Evolutionary conservation across 257 asterid genomes (phyloP).

Genomic region (Nyctanthes arbortristis): DNA sequence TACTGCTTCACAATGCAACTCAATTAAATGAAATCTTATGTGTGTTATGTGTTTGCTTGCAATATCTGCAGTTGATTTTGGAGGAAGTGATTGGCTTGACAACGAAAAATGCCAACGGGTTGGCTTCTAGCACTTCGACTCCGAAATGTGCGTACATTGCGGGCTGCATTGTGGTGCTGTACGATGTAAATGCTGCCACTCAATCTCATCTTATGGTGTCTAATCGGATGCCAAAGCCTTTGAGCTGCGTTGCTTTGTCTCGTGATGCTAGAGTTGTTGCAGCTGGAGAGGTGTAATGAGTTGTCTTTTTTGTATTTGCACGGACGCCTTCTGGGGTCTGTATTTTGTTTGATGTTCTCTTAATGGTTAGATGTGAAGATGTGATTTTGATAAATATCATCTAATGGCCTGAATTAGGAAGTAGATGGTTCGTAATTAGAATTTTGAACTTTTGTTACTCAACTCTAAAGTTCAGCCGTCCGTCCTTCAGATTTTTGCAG

Average conservation of each 20-base stretch:
- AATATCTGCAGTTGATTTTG: constrained; percentile 44
- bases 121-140: constrained; percentile 55
- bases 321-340: neutral
- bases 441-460: neutral
- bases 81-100: constrained; percentile 74
- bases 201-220: constrained; percentile 58
- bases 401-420: neutral
- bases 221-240: constrained; percentile 53
- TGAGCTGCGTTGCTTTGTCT: constrained; percentile 65
- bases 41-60: neutral
- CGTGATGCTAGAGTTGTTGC: constrained; percentile 48
- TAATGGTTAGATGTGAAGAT: neutral
- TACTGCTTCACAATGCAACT: neutral
- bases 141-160: constrained; percentile 64
- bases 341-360: neutral
- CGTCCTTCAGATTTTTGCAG: neutral
- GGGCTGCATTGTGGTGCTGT: constrained; percentile 72
- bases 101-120: constrained; percentile 53
- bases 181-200: constrained; percentile 48
- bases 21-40: neutral
- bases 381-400: no score
- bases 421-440: no score
- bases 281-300: constrained; percentile 63
- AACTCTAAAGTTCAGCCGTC: neutral
- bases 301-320: constrained; percentile 6